Percentiles rank a stretch among this genome's conserved stretches.
phyloP scores from a whole-genome alignment of 1,284 basidiomycete genomes.

The Lentinus polychrous region DNA sequence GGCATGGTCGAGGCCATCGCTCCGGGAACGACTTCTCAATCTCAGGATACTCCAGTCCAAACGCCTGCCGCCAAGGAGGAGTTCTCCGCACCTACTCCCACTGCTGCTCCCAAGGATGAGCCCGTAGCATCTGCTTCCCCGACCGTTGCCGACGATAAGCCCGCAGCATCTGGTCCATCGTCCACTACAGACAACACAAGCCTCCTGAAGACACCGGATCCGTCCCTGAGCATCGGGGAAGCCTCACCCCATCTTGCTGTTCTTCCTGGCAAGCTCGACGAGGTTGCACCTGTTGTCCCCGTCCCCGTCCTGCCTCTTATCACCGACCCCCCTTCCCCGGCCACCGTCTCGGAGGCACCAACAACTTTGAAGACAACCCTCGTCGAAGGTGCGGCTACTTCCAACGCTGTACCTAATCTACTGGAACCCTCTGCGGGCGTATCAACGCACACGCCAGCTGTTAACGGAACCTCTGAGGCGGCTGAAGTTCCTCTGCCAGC shows the following conservation, averaged over 20 bases:
- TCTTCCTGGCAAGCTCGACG: conserved; percentile 4
- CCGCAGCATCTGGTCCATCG: background rate
- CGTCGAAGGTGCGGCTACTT: conserved; percentile 9
- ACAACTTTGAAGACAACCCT: conserved; percentile 7
- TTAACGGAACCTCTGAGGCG: conserved; percentile 7
- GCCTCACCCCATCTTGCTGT: conserved; percentile 8
- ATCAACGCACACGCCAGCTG: conserved; percentile 11
- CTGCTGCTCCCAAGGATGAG: background rate
- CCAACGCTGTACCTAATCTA: conserved; percentile 1
- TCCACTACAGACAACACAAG: conserved; percentile 1
- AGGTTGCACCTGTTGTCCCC: conserved; percentile 10
- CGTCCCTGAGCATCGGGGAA: conserved; percentile 5
- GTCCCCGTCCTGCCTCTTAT: conserved; percentile 12
- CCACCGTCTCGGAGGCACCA: background rate
- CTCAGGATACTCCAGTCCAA: conserved; percentile 14
- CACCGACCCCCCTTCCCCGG: background rate
- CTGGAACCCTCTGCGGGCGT: conserved; percentile 2
- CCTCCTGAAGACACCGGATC: conserved; percentile 3
- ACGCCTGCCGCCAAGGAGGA: conserved; percentile 4
- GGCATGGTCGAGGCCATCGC: conserved; percentile 22
- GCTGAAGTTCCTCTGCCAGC: conserved; percentile 7
- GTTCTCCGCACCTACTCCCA: too few relatives aligned
- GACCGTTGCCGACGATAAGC: background rate
- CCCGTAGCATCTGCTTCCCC: background rate
- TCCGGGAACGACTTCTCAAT: conserved; percentile 18